These are phyloP conservation scores for cucumber (Cucumis sativus) DNA, from an alignment of 306 rosid species.

Conservation along the genomic window Cucumber_9930_V3 NC_026657.2:34503001-34503500, in stretches of 20 bases:
- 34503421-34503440: too few relatives aligned
- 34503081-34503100: neutral
- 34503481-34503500: too few relatives aligned
- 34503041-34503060: neutral
- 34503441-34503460: too few relatives aligned
- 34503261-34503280: slow-evolving; percentile 93
- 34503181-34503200: slow-evolving; percentile 44
- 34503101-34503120: slow-evolving; percentile 14
- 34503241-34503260: slow-evolving; percentile 48
- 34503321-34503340: too few relatives aligned
- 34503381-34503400: too few relatives aligned
- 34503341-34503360: too few relatives aligned
- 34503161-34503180: slow-evolving; percentile 77
- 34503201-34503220: slow-evolving; percentile 63
- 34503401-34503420: too few relatives aligned
- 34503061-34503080: neutral
- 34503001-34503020: too few relatives aligned
- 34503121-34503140: slow-evolving; percentile 93
- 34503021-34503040: too few relatives aligned
- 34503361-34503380: too few relatives aligned
- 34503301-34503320: too few relatives aligned
- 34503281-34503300: neutral
- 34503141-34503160: slow-evolving; percentile 62
- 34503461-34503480: too few relatives aligned
- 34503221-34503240: slow-evolving; percentile 48